These are phyloP conservation scores for Backusella luteola DNA, from an alignment of 192 early-diverging fungal species.

Conservation along the genomic window DNA sequence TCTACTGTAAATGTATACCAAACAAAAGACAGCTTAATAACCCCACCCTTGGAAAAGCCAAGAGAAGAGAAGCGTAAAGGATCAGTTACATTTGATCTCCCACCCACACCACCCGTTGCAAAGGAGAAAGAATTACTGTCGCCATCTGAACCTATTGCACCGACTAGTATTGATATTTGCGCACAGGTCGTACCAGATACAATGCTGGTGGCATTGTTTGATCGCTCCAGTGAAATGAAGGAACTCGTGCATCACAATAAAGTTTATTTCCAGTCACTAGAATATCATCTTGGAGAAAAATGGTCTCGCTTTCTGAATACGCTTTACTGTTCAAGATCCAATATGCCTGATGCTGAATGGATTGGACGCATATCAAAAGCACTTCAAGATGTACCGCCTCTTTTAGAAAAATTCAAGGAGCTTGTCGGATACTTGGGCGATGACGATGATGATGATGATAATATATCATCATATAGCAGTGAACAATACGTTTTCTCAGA, in stretches of 20 bases:
- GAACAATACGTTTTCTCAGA: conserved; percentile 14
- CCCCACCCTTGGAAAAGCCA: conserved; percentile 15
- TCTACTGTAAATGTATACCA: neutral
- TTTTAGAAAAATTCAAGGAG: conserved; percentile 38
- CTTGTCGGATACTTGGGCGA: conserved; percentile 37
- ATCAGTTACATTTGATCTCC: conserved; percentile 35
- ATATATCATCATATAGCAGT: neutral
- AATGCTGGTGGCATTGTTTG: conserved; percentile 35
- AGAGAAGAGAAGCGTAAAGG: conserved; percentile 17
- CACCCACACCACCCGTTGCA: neutral
- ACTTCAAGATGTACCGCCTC: conserved; percentile 17
- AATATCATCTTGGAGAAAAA: conserved; percentile 12
- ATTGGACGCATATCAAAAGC: conserved; percentile 16
- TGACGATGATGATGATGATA: conserved; percentile 5
- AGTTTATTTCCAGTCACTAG: conserved; percentile 28
- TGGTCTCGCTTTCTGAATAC: conserved; percentile 35
- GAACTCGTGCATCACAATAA: conserved; percentile 31
- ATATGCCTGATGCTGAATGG: conserved; percentile 35
- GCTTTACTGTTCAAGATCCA: conserved; percentile 22
- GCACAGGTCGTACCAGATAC: conserved; percentile 33
- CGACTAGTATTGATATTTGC: conserved; percentile 22
- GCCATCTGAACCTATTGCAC: neutral
- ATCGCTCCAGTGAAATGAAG: conserved; percentile 37
- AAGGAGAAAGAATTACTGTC: neutral
- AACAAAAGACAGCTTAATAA: conserved; percentile 7